Evolutionary conservation across 1,284 basidiomycete species (phyloP), one percentile per base, ranked within the genome.

Genomic region (Marasmius tenuissimus): DNA sequence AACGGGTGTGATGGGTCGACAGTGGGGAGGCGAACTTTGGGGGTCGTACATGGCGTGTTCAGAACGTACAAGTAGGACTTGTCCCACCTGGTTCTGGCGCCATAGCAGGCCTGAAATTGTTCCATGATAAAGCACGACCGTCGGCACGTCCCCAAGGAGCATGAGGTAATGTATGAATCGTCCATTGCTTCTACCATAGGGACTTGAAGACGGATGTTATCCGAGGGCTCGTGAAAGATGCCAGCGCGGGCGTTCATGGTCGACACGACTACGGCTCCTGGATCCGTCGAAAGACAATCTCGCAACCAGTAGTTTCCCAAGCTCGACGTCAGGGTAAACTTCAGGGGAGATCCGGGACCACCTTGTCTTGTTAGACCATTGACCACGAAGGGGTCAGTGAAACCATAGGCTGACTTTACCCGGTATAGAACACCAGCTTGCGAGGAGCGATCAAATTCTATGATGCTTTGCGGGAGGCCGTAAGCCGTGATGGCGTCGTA

Each of bases 401-500:
- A 49, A 1, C 73, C 70, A 59, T 72, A 67, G 10, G 68, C 67
- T 3, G 71, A 71, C 16, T 66, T 61, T 16, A 72, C 64, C 16
- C 38, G 60, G 45, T 66, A 68, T 5, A 40, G 20, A n/a, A 67
- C 66, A 18, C 67, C 39, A 4, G 61, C 35, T 45, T 71, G 72
- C 1, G 71, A 64, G 1, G 71, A 67, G 1, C 51, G 38, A 56
- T 77, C 73, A 27, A 77, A 68, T 18, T 70, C 65, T 35, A 68
- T 63, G 1, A 76, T 69, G 4, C 65, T 18, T 14, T 8, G 5
- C 0, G 72, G 72, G 1, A 78, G 69, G 0, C 73, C 71, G 59
- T 73, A 76, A 0, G 75, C 75, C 0, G 37, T 9, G 5, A 75
- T 42, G 0, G 74, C 73, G 57, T 78, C 75, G 45, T 75, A 72